Conservation (phyloP, 768 basidiomycete genomes). For the Candolleomyces aberdarensis region DNA sequence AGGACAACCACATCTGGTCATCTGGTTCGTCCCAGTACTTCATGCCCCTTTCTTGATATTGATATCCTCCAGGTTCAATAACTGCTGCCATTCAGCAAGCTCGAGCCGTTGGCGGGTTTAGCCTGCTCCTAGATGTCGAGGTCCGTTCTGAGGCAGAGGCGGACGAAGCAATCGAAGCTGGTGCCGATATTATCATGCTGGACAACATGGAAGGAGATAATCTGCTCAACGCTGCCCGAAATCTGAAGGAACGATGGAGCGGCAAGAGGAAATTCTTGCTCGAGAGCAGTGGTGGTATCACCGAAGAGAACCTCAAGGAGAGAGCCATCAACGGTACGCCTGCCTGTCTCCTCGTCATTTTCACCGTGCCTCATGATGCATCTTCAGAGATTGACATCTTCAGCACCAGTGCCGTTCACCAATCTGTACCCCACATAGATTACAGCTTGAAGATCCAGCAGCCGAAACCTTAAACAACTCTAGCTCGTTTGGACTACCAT, state of each 20-base stretch:
- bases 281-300: slow-evolving; percentile 94
- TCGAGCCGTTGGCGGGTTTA: slow-evolving; percentile 90
- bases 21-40: slow-evolving; percentile 53
- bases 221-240: slow-evolving; percentile 63
- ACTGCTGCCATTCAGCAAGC: slow-evolving; percentile 82
- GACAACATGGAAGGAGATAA: slow-evolving; percentile 86
- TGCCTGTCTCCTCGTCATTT: background rate
- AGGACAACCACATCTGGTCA: slow-evolving; percentile 99
- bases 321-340: slow-evolving; percentile 77
- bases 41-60: background rate
- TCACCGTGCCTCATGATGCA: background rate
- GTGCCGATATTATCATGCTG: slow-evolving; percentile 93
- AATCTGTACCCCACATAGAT: slow-evolving; percentile 92
- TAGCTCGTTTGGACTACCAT: background rate
- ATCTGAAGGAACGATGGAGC: slow-evolving; percentile 75
- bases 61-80: slow-evolving; percentile 67
- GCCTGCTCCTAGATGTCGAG: slow-evolving; percentile 89
- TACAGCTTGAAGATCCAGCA: slow-evolving; percentile 94
- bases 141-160: slow-evolving; percentile 87
- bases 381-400: slow-evolving; percentile 86
- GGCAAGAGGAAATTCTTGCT: slow-evolving; percentile 83
- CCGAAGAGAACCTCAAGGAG: slow-evolving; percentile 78
- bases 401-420: slow-evolving; percentile 87
- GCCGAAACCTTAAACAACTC: slow-evolving; percentile 19
- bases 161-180: slow-evolving; percentile 95